Conservation (phyloP, 2,329 filamentous ascomycete species). For the Thielaviopsis populi region DNA sequence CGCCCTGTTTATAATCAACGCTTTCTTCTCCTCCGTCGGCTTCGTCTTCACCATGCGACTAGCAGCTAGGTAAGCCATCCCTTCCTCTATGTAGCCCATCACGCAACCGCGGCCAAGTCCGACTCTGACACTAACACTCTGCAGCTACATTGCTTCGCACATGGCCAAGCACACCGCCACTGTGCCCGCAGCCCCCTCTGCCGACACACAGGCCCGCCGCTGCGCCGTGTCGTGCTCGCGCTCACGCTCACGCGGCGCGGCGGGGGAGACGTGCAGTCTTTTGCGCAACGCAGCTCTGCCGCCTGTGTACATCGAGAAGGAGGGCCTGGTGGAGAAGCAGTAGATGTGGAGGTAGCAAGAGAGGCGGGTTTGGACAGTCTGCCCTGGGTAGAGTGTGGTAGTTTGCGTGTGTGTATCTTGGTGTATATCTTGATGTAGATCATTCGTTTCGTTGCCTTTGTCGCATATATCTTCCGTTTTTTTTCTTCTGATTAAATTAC, state of each 20-base stretch:
- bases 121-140: background rate
- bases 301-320: conserved; percentile 7
- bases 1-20: conserved; percentile 6
- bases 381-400: no score
- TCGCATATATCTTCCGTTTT: background rate
- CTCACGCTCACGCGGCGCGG: background rate
- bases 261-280: conserved; percentile 7
- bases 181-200: background rate
- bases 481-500: background rate
- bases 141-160: background rate
- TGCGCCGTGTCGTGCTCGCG: background rate
- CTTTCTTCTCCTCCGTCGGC: conserved; percentile 9
- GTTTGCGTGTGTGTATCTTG: background rate
- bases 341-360: background rate
- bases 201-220: background rate
- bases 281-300: conserved; percentile 5
- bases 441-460: background rate
- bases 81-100: background rate
- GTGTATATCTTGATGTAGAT: background rate
- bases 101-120: no score
- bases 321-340: background rate
- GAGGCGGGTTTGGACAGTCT: no score
- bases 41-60: conserved; percentile 6
- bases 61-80: conserved; percentile 2
- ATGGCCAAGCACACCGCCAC: background rate